Base-by-base conservation (phyloP, 2,329 filamentous ascomycete species). In the Nannizziopsis barbatae region DNA sequence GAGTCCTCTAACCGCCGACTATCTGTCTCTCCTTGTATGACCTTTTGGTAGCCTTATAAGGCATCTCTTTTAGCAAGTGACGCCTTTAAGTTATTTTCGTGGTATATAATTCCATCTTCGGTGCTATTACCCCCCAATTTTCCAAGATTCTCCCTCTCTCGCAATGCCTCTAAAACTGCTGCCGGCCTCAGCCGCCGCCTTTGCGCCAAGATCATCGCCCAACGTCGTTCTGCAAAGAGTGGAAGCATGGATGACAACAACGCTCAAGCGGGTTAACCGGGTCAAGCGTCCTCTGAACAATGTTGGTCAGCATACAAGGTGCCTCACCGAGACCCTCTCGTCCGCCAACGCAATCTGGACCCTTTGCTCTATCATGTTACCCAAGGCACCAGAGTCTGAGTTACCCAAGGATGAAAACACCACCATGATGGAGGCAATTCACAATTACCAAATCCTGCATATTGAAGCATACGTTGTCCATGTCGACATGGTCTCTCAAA, bases 391-490 rank as follows among this genome's bases (percentile, higher is more conserved):
- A 53, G 86, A 95, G 60, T 71, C 86, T 36, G 86, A 95, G 59
- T 76, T 95, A 64, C 80, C 80, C 67, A 82, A 82, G 67, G 87
- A 95, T 63, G 72, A 79, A 45, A 86, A 93, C 64, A 27, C 22
- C 22, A 84, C 85, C 40, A 74, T 94, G 56, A 75, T 90, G 57
- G 88, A 95, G 70, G 86, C 85, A 55, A 72, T 95, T 54, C 87
- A 85, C 77, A 93, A 93, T 76, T 92, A 90, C 69, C 84, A 93
- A 72, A 79, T 95, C 63, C 74, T 95, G 62, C 87, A 95, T 65
- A 74, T 96, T 59, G 89, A 96, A 71, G 92, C 92, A 45, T 98
- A 98, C 67, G 90, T 96, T 59, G 92, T 98, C 53, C 90, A 96
- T 68, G 88, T 98, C 68, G 92, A 98, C 73, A 95, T 96, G 88